These are phyloP conservation scores for Craterostigma plantagineum DNA, from an alignment of 257 asterid genomes.

Conservation along the genomic window DNA sequence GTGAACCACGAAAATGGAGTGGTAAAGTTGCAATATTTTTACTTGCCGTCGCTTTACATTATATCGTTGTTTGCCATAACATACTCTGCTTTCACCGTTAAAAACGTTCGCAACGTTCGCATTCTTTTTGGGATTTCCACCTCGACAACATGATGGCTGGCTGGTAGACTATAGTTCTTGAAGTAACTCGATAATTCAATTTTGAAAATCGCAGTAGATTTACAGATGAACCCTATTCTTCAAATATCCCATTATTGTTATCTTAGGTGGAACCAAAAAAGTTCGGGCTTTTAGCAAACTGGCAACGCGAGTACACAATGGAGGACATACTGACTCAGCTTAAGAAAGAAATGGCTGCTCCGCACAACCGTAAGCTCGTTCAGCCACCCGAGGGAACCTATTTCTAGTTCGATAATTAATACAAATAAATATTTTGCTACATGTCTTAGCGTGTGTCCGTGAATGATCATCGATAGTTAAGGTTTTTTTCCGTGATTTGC, in stretches of 20 bases:
- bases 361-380: slow-evolving; percentile 51
- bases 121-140: too few relatives aligned
- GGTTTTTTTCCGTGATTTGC: too few relatives aligned
- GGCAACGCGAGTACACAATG: slow-evolving; percentile 76
- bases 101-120: background rate
- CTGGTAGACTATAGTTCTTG: too few relatives aligned
- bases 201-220: too few relatives aligned
- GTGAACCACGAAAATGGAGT: slow-evolving; percentile 71
- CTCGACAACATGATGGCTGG: too few relatives aligned
- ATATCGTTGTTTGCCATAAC: background rate
- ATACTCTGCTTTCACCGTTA: background rate
- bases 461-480: too few relatives aligned
- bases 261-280: slow-evolving; percentile 62
- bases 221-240: too few relatives aligned
- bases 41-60: background rate
- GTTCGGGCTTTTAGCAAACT: slow-evolving; percentile 43
- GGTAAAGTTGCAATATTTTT: slow-evolving; percentile 19
- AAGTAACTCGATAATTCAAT: too few relatives aligned
- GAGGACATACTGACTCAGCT: slow-evolving; percentile 45
- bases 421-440: slow-evolving; percentile 1
- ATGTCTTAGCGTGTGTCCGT: too few relatives aligned
- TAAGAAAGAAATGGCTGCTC: slow-evolving; percentile 56
- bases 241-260: slow-evolving; percentile 1
- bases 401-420: slow-evolving; percentile 40
- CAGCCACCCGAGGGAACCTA: slow-evolving; percentile 86